Percentiles rank a stretch among this genome's conserved stretches.
Evolutionary conservation across 805 yeast species (phyloP).

Genomic region (Priceomyces carsonii): DNA sequence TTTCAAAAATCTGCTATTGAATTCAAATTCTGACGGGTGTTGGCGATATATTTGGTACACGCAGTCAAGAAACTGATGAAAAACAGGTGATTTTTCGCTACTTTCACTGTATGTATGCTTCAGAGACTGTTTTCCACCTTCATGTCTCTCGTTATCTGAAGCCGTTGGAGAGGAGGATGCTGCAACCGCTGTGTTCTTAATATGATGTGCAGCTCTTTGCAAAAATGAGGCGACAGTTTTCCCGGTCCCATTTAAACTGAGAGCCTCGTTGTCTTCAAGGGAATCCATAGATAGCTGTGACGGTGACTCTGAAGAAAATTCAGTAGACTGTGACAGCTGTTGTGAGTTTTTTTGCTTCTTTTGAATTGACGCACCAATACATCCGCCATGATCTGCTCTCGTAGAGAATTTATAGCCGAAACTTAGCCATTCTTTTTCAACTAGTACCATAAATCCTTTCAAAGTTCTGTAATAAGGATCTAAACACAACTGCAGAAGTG

Average conservation of each 20-base stretch:
- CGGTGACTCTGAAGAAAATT: slow-evolving; percentile 8
- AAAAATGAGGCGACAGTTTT: slow-evolving; percentile 37
- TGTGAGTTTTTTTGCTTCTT: slow-evolving; percentile 11
- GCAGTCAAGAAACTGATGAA: slow-evolving; percentile 91
- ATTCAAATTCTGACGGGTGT: slow-evolving; percentile 75
- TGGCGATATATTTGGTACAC: slow-evolving; percentile 78
- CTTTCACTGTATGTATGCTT: slow-evolving; percentile 38
- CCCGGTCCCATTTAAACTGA: slow-evolving; percentile 16
- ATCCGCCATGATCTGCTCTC: slow-evolving; percentile 73
- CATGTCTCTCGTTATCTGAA: slow-evolving; percentile 14
- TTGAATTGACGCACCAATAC: slow-evolving; percentile 39
- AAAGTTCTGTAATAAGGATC: slow-evolving; percentile 89
- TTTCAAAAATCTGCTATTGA: slow-evolving; percentile 83
- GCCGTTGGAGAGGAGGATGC: slow-evolving; percentile 16
- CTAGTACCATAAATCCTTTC: slow-evolving; percentile 79
- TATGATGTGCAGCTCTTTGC: slow-evolving; percentile 42
- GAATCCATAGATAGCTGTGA: not conserved
- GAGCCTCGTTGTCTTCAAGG: slow-evolving; percentile 8
- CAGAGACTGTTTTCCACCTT: slow-evolving; percentile 22
- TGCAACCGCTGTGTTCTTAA: slow-evolving; percentile 37
- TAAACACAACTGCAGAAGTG: slow-evolving; percentile 79
- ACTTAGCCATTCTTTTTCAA: slow-evolving; percentile 94
- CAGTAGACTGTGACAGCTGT: slow-evolving; percentile 5
- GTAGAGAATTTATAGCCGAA: slow-evolving; percentile 91
- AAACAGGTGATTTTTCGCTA: slow-evolving; percentile 69